phyloP scores from a whole-genome alignment of 495 filamentous ascomycete genomes.

The Hyaloscypha bicolor region DNA sequence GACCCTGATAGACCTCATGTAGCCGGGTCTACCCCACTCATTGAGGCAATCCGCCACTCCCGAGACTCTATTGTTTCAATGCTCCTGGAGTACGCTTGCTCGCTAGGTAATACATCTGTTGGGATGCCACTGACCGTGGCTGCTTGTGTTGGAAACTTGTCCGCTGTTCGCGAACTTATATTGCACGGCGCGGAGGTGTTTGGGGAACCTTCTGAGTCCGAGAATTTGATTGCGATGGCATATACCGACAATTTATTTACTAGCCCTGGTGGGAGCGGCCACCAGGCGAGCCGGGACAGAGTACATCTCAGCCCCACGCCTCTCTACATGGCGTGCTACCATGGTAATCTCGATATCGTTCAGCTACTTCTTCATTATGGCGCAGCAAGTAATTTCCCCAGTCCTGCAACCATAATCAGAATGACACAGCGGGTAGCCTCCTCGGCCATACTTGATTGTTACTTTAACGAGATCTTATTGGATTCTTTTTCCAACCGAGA shows the following conservation, averaged over 20 bases:
- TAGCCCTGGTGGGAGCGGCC: background rate
- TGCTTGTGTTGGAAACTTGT: slow-evolving; percentile 1
- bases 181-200: background rate
- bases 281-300: background rate
- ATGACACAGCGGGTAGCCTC: background rate
- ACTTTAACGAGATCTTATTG: background rate
- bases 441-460: background rate
- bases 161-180: background rate
- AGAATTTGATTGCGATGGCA: background rate
- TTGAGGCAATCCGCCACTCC: slow-evolving; percentile 1
- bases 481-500: background rate
- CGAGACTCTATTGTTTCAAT: background rate
- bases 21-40: background rate
- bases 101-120: background rate
- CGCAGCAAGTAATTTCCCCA: background rate
- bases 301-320: slow-evolving; percentile 1
- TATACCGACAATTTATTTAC: background rate
- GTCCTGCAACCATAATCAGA: background rate
- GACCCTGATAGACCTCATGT: background rate
- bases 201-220: background rate
- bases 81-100: background rate
- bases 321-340: slow-evolving; percentile 11
- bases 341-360: slow-evolving; percentile 5
- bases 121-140: slow-evolving; percentile 12
- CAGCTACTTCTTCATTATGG: slow-evolving; percentile 3